phyloP scores from a whole-genome alignment of 768 basidiomycete genomes.

The Coprinellus aureogranulatus region DNA sequence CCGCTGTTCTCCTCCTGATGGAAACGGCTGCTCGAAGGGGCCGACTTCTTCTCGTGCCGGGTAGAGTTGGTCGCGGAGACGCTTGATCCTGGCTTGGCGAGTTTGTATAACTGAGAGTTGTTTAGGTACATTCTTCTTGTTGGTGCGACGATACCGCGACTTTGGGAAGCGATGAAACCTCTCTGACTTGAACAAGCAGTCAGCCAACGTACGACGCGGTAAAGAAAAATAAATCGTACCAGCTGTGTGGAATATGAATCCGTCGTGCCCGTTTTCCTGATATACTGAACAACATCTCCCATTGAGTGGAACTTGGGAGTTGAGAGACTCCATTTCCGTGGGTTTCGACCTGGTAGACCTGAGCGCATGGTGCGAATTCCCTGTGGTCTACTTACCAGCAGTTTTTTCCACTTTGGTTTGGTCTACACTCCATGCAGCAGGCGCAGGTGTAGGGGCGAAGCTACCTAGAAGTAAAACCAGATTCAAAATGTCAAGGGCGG shows the following conservation, averaged over 20 bases:
- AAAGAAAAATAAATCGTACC: no score
- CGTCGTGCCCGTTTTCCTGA: neutral
- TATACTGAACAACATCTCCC: neutral
- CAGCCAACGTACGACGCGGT: no score
- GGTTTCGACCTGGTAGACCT: no score
- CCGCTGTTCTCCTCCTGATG: neutral
- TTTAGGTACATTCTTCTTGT: neutral
- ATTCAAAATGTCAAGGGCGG: neutral
- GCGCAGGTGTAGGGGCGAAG: no score
- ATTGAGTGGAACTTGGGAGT: constrained; percentile 5
- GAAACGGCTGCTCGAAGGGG: neutral
- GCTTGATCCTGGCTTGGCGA: neutral
- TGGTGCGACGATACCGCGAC: neutral
- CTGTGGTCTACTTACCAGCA: no score
- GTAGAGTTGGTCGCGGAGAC: neutral
- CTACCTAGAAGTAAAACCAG: no score
- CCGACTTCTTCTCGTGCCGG: no score
- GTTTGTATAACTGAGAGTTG: neutral
- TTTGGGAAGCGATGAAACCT: neutral
- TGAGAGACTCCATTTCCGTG: constrained; percentile 11
- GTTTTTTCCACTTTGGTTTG: no score
- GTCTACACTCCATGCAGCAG: no score
- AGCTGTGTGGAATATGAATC: no score
- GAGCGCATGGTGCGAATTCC: no score
- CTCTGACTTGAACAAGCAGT: neutral